A percentile compares a stretch with the other conserved stretches of the same genome.
Conservation (phyloP, 2,329 filamentous ascomycete species). For the Hymenoscyphus occultus region DNA sequence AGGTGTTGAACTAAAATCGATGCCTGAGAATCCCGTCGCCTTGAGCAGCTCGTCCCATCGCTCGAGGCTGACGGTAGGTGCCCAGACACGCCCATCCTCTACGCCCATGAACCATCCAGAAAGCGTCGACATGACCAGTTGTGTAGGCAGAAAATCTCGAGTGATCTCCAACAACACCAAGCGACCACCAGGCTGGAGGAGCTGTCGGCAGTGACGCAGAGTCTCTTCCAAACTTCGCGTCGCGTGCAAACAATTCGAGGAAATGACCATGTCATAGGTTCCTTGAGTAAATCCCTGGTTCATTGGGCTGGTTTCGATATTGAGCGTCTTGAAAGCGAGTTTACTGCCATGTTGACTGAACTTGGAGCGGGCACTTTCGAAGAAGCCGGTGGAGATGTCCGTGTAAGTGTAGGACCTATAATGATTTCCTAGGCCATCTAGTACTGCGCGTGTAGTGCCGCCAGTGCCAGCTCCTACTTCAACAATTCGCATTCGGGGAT, state of each 20-base stretch:
- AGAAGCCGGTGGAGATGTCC: not conserved
- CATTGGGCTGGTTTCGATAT: not conserved
- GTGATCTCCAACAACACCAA: conserved; percentile 14
- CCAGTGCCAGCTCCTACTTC: conserved; percentile 23
- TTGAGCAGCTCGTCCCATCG: conserved; percentile 5
- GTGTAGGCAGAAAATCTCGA: not conserved
- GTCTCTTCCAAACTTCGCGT: not conserved
- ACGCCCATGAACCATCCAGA: conserved; percentile 15
- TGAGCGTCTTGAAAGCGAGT: not conserved
- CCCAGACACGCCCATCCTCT: conserved; percentile 28
- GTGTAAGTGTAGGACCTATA: not conserved
- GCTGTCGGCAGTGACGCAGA: not conserved
- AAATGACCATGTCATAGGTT: not conserved
- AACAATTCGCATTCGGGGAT: conserved; percentile 23
- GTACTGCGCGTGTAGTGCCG: conserved; percentile 4
- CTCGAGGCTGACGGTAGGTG: conserved; percentile 12
- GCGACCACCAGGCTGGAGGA: not conserved
- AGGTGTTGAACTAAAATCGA: conserved; percentile 20
- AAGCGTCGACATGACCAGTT: conserved; percentile 24
- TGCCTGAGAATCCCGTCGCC: conserved; percentile 28
- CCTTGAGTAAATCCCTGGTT: not conserved
- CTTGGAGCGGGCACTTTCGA: not conserved
- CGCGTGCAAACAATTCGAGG: not conserved
- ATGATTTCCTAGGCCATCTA: conserved; percentile 10
- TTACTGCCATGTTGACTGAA: not conserved